phyloP scores from a whole-genome alignment of 805 yeast species.

The Starmera amethionina region DNA sequence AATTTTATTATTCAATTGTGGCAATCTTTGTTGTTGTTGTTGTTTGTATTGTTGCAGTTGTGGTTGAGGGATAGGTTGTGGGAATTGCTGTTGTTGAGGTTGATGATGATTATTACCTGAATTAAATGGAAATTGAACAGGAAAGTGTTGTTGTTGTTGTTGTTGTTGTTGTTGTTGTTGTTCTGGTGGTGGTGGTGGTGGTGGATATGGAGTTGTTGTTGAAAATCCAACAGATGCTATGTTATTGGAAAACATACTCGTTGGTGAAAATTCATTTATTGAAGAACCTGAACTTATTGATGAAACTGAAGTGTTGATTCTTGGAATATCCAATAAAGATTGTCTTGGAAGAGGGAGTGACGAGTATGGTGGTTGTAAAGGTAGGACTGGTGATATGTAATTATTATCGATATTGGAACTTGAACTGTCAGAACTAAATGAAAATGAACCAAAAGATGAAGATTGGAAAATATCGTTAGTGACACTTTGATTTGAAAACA shows the following conservation, averaged over 20 bases:
- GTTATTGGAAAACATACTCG: background rate
- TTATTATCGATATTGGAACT: background rate
- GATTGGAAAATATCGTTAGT: too few relatives aligned
- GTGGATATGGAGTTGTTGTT: too few relatives aligned
- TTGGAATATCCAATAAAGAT: background rate
- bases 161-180: background rate
- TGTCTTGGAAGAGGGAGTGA: background rate
- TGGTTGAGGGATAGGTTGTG: background rate
- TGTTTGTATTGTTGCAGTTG: background rate
- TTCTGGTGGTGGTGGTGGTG: too few relatives aligned
- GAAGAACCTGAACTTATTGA: background rate
- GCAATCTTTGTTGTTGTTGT: background rate
- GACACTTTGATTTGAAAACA: background rate
- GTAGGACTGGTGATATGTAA: background rate
- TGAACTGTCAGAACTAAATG: background rate
- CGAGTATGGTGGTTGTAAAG: background rate
- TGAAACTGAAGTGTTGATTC: background rate
- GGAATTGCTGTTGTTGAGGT: constrained; percentile 6
- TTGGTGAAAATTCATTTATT: background rate
- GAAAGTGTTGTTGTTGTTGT: background rate
- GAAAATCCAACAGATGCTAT: background rate
- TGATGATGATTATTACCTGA: background rate
- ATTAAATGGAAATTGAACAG: background rate
- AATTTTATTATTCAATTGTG: background rate
- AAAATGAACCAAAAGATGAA: too few relatives aligned